A percentile compares a stretch with the other conserved stretches of the same genome.
Conservation (phyloP, 2,329 filamentous ascomycete species). For the Xylaria arbuscula region DNA sequence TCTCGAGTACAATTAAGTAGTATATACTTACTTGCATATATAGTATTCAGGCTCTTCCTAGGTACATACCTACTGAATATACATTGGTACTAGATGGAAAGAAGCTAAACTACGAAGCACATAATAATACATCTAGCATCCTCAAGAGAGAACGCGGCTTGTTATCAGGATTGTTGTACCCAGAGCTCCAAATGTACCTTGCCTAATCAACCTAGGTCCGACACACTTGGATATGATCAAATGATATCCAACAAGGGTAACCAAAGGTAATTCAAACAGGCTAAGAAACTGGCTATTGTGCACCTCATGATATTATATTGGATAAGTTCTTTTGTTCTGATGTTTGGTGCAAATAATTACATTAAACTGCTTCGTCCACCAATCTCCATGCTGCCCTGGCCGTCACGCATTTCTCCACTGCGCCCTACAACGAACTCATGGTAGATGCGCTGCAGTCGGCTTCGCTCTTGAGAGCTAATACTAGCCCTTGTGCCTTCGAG, state of each 20-base stretch:
- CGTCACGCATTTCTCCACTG: conserved; percentile 94
- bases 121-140: neutral
- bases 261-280: neutral
- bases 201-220: neutral
- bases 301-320: neutral
- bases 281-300: neutral
- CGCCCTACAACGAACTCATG: conserved; percentile 90
- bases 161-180: neutral
- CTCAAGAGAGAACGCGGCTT: neutral
- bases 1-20: no score
- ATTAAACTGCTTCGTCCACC: conserved; percentile 94
- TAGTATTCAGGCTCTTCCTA: no score
- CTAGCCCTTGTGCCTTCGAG: conserved; percentile 82
- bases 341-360: conserved; percentile 61
- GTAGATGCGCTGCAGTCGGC: conserved; percentile 83
- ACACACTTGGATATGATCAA: neutral
- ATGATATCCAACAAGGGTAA: neutral
- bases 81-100: neutral
- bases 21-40: neutral
- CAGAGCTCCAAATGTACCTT: neutral
- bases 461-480: conserved; percentile 82
- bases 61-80: neutral
- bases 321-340: neutral
- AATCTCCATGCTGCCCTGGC: conserved; percentile 90
- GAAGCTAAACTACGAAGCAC: no score